Base-by-base conservation (phyloP, 192 early-diverging fungal genomes). In the Coemansia sp. region DNA sequence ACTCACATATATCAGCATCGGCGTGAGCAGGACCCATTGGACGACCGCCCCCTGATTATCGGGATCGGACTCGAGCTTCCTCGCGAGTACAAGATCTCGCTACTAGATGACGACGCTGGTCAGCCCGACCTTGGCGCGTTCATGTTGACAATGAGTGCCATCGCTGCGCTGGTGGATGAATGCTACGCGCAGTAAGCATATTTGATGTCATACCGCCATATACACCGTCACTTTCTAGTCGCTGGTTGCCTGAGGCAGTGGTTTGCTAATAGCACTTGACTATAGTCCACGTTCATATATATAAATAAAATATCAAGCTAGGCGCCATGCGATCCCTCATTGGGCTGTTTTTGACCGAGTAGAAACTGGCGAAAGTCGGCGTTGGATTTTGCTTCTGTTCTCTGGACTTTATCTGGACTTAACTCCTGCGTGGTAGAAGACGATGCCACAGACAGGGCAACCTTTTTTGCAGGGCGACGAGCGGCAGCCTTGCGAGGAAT, bases 131-230 rank as follows among this genome's bases (percentile, higher is more conserved):
- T 67, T 10, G 36, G 53, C 34, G 46, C 33, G 5, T 76, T 66
- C 43, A 55, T 61, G 12, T 22, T 68, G 1, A 53, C 65, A 10
- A 43, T 81, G n/a, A 31, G 44, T 36, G 58, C 68, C 3, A 9
- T 81, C n/a, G 46, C 61, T 1, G 12, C 33, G 13, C 57, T 83
- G 5, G 73, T 78, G 13, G 67, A 55, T 15, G 47, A 70, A 15
- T 75, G 73, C 60, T 44, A 65, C 5, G 64, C 66, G 94, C 96
- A 12, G 77, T 76, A 50, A 74, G 83, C 44, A 92, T 92, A 12
- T 96, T 94, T 74, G 43, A 81, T 67, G 0, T 93, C 93, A 73
- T 97, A 96, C 72, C 95, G 96, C 66, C 95, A 95, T 29, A 97
- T 97, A 38, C 36, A 9, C 73, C 90, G 90, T 33, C 86, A 89